phyloP scores from a whole-genome alignment of 2,329 filamentous ascomycete genomes.

The Fusarium brevicatenulatum region DNA sequence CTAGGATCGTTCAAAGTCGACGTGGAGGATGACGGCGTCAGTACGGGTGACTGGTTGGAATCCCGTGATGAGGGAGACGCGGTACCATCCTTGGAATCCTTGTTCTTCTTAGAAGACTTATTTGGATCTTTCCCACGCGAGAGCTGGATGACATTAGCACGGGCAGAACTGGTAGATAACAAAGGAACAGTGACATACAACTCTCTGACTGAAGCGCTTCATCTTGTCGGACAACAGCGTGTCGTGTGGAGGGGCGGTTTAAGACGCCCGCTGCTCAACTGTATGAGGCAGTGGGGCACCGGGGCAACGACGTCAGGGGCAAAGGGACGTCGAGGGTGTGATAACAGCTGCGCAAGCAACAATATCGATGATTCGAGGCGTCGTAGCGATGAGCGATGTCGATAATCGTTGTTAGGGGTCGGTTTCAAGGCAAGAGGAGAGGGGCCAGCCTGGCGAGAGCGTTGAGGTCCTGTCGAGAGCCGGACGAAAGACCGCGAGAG shows the following conservation, averaged over 20 bases:
- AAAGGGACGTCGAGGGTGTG: constrained; percentile 36
- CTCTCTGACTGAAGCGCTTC: constrained; percentile 98
- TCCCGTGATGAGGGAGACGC: constrained; percentile 77
- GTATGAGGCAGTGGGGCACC: constrained; percentile 45
- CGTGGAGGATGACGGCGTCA: constrained; percentile 89
- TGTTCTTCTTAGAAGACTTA: constrained; percentile 84
- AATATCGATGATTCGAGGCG: constrained; percentile 25
- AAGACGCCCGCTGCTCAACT: constrained; percentile 43
- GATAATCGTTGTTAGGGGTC: constrained; percentile 28
- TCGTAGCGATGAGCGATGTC: constrained; percentile 27
- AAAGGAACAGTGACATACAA: constrained; percentile 72
- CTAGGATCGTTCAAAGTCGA: constrained; percentile 86
- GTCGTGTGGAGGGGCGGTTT: constrained; percentile 42
- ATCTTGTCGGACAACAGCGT: constrained; percentile 67
- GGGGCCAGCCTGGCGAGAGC: constrained; percentile 38
- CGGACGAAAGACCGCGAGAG: constrained; percentile 30
- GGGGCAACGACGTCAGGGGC: constrained; percentile 48
- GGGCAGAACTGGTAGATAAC: background rate
- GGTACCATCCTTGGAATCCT: constrained; percentile 78
- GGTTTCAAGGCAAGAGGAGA: constrained; percentile 25
- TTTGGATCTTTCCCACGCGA: constrained; percentile 87
- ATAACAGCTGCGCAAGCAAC: constrained; percentile 32
- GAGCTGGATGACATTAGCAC: constrained; percentile 68
- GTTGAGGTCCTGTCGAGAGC: constrained; percentile 33
- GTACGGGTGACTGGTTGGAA: constrained; percentile 67